Evolutionary conservation across 768 basidiomycete genomes (phyloP).

Genomic region (Suillus fuscotomentosus): DNA sequence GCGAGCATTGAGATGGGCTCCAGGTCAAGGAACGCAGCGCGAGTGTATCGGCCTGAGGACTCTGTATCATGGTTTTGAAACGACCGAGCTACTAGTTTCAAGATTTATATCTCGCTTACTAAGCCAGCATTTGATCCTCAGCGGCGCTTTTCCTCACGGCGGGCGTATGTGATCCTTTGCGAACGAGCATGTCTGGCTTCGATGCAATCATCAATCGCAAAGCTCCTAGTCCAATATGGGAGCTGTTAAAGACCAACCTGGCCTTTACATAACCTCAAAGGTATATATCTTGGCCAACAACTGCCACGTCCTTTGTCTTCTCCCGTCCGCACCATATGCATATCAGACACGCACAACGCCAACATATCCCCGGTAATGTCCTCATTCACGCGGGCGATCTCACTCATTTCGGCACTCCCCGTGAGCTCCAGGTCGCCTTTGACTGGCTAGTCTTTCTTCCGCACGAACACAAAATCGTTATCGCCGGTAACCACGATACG

Average conservation of each 20-base stretch:
- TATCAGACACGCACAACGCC: slow-evolving; percentile 30
- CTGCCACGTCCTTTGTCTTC: background rate
- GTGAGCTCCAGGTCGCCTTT: slow-evolving; percentile 30
- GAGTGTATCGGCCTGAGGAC: too few species aligned
- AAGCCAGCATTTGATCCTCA: too few species aligned
- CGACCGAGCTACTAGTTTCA: too few species aligned
- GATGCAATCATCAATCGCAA: background rate
- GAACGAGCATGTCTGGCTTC: background rate
- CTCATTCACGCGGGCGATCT: slow-evolving; percentile 43
- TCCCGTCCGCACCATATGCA: background rate
- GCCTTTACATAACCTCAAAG: background rate
- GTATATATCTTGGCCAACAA: background rate
- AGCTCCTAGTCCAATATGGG: background rate
- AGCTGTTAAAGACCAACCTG: background rate
- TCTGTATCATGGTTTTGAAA: too few species aligned
- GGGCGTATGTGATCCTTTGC: background rate
- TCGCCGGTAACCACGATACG: slow-evolving; percentile 44
- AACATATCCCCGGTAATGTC: slow-evolving; percentile 34
- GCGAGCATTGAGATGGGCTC: too few species aligned
- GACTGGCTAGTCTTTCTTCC: slow-evolving; percentile 31
- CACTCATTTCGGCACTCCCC: slow-evolving; percentile 33
- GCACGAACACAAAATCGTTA: slow-evolving; percentile 39
- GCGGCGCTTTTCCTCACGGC: too few species aligned
- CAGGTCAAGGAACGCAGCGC: too few species aligned
- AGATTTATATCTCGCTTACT: too few species aligned